phyloP scores from a whole-genome alignment of 371 early-diverging fungal species.

The Mucor indicus region DNA sequence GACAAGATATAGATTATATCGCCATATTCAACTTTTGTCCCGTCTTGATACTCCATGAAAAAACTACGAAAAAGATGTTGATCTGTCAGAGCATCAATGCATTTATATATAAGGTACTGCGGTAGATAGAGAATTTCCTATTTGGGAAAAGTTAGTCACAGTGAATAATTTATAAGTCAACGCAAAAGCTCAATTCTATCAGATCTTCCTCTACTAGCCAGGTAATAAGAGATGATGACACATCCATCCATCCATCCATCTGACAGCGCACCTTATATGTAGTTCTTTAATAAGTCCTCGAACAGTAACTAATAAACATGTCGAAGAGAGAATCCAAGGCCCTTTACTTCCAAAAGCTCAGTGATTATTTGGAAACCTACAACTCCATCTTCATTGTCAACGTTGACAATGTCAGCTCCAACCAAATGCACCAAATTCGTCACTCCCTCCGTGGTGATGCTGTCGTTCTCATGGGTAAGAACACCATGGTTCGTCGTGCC shows the following conservation, averaged over 20 bases:
- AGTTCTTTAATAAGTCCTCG: slow-evolving; percentile 53
- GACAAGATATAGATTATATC: neutral
- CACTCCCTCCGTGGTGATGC: slow-evolving; percentile 88
- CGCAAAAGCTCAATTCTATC: no score
- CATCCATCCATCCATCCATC: no score
- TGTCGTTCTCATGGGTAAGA: slow-evolving; percentile 99
- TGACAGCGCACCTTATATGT: no score
- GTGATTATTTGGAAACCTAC: slow-evolving; percentile 70
- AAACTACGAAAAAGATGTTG: no score
- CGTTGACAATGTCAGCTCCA: slow-evolving; percentile 99
- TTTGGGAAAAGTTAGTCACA: no score
- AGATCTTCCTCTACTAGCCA: no score
- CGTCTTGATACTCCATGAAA: no score
- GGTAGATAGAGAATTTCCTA: no score
- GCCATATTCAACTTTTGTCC: neutral
- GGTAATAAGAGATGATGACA: no score
- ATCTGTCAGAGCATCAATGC: no score
- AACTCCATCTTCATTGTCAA: slow-evolving; percentile 97
- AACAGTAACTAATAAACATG: slow-evolving; percentile 48
- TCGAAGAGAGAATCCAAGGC: slow-evolving; percentile 58
- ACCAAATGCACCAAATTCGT: slow-evolving; percentile 99
- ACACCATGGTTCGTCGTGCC: slow-evolving; percentile 99
- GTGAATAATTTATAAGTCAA: no score
- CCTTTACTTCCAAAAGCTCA: slow-evolving; percentile 59
- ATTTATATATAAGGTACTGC: no score